phyloP scores from a whole-genome alignment of 2,329 filamentous ascomycete species.

The Aspergillus pseudoviridinutans region DNA sequence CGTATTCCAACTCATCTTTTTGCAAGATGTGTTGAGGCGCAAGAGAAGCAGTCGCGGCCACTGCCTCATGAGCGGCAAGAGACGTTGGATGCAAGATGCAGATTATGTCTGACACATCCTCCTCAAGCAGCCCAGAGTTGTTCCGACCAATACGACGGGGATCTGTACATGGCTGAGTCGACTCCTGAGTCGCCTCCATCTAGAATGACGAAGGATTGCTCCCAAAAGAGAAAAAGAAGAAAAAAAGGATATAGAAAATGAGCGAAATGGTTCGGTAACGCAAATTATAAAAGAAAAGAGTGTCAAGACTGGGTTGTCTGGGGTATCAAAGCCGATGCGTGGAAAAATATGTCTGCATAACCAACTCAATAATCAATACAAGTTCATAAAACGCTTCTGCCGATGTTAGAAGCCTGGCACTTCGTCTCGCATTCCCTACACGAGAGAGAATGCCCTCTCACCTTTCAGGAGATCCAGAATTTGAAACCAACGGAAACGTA shows the following conservation, averaged over 20 bases:
- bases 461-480: background rate
- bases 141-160: constrained; percentile 74
- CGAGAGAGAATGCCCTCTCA: background rate
- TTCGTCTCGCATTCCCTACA: background rate
- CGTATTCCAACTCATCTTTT: constrained; percentile 41
- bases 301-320: constrained; percentile 11
- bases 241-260: constrained; percentile 1
- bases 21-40: constrained; percentile 61
- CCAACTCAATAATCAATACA: constrained; percentile 22
- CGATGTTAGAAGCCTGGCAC: background rate
- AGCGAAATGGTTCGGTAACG: background rate
- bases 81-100: constrained; percentile 82
- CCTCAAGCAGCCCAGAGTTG: constrained; percentile 75
- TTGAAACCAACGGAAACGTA: background rate
- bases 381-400: constrained; percentile 9
- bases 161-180: constrained; percentile 77
- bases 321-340: constrained; percentile 22
- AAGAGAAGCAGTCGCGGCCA: constrained; percentile 52
- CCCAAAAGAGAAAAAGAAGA: constrained; percentile 7
- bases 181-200: constrained; percentile 53
- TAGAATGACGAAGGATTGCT: constrained; percentile 9
- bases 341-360: constrained; percentile 17
- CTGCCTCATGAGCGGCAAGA: constrained; percentile 65
- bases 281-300: constrained; percentile 11
- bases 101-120: constrained; percentile 82